Conservation (phyloP, 169 alveolate species). For the Plasmodium knowlesi region DNA sequence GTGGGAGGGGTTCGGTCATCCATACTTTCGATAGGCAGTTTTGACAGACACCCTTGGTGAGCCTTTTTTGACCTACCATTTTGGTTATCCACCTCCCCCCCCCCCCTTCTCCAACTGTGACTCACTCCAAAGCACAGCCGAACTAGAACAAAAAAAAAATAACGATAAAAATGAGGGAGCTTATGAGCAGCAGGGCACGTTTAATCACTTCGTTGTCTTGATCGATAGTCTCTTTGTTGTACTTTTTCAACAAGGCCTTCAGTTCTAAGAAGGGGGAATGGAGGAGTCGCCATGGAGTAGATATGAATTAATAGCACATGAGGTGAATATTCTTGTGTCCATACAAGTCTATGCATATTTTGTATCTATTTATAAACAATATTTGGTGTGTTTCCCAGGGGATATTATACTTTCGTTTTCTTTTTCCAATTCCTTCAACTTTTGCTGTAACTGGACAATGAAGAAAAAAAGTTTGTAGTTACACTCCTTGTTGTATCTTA, state of each 20-base stretch:
- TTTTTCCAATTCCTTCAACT: conserved; percentile 47
- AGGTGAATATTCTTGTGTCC: neutral
- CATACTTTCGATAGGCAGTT: neutral
- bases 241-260: conserved; percentile 38
- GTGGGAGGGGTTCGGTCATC: neutral
- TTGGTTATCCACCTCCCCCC: too few relatives aligned
- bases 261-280: conserved; percentile 10
- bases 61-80: too few relatives aligned
- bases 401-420: conserved; percentile 59
- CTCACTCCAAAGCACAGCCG: neutral
- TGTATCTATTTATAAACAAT: too few relatives aligned
- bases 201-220: conserved; percentile 60
- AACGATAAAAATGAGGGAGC: conserved; percentile 39
- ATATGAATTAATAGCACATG: neutral
- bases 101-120: too few relatives aligned
- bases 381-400: neutral
- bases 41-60: too few relatives aligned
- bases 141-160: conserved; percentile 55
- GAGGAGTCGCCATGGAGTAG: neutral
- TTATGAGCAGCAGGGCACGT: conserved; percentile 25
- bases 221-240: conserved; percentile 51
- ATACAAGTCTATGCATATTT: neutral
- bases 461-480: conserved; percentile 65
- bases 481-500: conserved; percentile 41
- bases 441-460: conserved; percentile 72